Conservation (phyloP, 129 eudicot genomes). For the Scalesia atractyloides region DNA sequence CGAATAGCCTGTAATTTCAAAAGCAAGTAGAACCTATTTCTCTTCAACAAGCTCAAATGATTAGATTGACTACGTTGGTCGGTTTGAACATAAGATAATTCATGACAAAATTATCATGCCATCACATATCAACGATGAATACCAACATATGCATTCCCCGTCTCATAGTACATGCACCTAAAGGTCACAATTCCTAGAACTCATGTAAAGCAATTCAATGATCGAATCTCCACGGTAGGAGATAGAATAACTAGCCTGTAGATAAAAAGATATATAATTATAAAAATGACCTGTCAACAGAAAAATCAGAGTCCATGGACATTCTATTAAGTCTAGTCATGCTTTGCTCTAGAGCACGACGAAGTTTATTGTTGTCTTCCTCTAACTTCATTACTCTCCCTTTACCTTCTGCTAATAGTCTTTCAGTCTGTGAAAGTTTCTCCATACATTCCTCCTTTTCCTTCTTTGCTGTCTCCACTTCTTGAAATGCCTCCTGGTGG, state of each 20-base stretch:
- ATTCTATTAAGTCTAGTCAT: constrained; percentile 97
- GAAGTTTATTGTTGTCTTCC: constrained; percentile 88
- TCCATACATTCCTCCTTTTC: constrained; percentile 66
- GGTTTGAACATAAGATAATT: constrained; percentile 1
- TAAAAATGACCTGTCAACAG: constrained; percentile 77
- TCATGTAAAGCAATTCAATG: background rate
- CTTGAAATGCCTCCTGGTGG: constrained; percentile 67
- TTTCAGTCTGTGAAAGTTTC: constrained; percentile 67
- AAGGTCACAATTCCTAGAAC: background rate
- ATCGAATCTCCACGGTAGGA: background rate
- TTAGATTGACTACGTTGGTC: background rate
- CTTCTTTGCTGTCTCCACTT: constrained; percentile 52
- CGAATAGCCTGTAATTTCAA: constrained; percentile 2
- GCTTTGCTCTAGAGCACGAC: constrained; percentile 97
- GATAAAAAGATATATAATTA: background rate
- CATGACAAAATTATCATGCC: constrained; percentile 4
- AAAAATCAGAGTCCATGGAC: constrained; percentile 95
- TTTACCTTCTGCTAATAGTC: constrained; percentile 62
- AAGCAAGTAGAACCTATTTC: constrained; percentile 12
- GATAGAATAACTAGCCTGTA: background rate
- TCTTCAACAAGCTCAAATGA: constrained; percentile 4
- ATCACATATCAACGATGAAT: background rate
- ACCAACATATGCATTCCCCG: background rate
- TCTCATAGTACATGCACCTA: background rate
- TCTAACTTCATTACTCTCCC: constrained; percentile 80